phyloP scores from a whole-genome alignment of 2,329 filamentous ascomycete genomes.

The Phaeosphaeria sp. region DNA sequence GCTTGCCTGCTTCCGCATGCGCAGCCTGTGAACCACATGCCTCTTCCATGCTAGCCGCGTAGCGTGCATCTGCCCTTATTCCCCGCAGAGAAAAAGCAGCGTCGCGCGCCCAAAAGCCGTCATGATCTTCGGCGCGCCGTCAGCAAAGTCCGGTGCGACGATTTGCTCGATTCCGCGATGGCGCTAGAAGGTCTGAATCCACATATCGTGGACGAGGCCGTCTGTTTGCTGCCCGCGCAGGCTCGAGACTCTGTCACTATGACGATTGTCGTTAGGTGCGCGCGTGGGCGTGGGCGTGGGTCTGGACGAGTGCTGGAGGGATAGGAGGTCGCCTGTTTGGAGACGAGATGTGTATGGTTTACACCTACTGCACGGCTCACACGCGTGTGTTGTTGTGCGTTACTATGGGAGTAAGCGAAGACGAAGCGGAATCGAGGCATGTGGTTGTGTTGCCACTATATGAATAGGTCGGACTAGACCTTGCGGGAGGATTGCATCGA shows the following conservation, averaged over 20 bases:
- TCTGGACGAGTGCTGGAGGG: not conserved
- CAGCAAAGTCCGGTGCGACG: not conserved
- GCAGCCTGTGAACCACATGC: not conserved
- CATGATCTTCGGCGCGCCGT: slow-evolving; percentile 1
- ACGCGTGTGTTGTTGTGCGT: not conserved
- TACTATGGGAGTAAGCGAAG: slow-evolving; percentile 7
- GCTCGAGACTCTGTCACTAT: not conserved
- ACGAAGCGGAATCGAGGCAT: not conserved
- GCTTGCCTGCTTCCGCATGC: not conserved
- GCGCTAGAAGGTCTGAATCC: not conserved
- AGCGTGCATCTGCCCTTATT: not conserved
- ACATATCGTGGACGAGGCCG: not conserved
- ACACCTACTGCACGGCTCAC: not conserved
- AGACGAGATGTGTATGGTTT: not conserved
- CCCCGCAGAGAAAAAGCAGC: slow-evolving; percentile 1
- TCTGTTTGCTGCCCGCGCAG: too few relatives aligned
- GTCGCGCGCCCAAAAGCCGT: not conserved
- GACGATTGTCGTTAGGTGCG: not conserved
- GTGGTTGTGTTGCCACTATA: slow-evolving; percentile 5
- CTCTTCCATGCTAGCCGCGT: not conserved
- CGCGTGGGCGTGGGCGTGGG: not conserved
- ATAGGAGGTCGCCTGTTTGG: not conserved
- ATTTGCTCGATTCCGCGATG: not conserved
- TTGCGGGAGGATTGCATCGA: not conserved
- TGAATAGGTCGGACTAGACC: slow-evolving; percentile 1